Conservation (phyloP, 805 yeast species). For the Barnettozyma sp. region DNA sequence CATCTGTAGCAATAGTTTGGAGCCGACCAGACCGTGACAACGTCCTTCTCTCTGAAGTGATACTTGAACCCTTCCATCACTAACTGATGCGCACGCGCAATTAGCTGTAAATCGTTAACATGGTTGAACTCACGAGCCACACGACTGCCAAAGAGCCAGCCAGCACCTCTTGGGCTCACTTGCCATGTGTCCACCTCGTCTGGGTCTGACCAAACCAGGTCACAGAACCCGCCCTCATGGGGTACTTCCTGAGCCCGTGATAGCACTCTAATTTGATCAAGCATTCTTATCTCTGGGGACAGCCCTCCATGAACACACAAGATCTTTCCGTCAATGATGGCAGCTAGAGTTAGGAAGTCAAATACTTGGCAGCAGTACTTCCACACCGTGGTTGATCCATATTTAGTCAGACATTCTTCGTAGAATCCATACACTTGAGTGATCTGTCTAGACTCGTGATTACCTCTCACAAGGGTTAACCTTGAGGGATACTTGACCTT, state of each 20-base stretch:
- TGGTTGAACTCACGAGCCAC: conserved; percentile 96
- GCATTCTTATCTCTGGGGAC: conserved; percentile 94
- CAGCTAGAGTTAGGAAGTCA: conserved; percentile 89
- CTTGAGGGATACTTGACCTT: conserved; percentile 83
- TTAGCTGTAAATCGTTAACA: conserved; percentile 78
- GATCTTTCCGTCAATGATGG: conserved; percentile 90
- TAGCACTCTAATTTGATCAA: conserved; percentile 90
- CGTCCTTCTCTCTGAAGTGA: conserved; percentile 93
- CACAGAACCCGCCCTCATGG: conserved; percentile 98
- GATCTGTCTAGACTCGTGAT: conserved; percentile 94
- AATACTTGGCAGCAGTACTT: conserved; percentile 94
- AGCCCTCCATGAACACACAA: conserved; percentile 97
- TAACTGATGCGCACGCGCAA: conserved; percentile 95
- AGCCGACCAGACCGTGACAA: conserved; percentile 97
- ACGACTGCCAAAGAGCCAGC: conserved; percentile 93
- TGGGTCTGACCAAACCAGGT: conserved; percentile 96
- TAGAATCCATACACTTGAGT: conserved; percentile 99
- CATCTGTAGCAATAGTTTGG: conserved; percentile 97
- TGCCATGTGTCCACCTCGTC: conserved; percentile 98
- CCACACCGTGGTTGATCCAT: conserved; percentile 94
- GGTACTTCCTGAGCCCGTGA: conserved; percentile 98
- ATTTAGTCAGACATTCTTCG: conserved; percentile 89
- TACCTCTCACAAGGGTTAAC: conserved; percentile 92
- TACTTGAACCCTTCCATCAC: conserved; percentile 98
- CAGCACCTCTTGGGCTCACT: conserved; percentile 96